Percentiles rank a stretch among this genome's conserved stretches.
phyloP scores from a whole-genome alignment of 225 moss, liverwort and hornwort genomes.

The Polytrichum commune region DNA sequence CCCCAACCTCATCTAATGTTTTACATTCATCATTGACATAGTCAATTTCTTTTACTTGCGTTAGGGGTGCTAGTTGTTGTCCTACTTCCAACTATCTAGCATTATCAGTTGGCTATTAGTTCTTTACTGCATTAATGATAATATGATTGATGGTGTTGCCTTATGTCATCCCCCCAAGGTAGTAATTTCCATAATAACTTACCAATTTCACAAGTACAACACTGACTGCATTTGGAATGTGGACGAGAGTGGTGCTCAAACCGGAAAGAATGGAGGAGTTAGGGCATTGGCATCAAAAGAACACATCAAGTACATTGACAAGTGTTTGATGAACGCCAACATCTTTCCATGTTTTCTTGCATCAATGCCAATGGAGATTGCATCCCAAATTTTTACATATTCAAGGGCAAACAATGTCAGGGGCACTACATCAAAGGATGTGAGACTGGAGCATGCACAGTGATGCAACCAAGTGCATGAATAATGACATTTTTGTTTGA shows the following conservation, averaged over 20 bases:
- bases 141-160: too few species aligned
- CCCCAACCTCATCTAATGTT: too few species aligned
- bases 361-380: not conserved
- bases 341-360: not conserved
- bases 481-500: not conserved
- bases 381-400: constrained; percentile 1
- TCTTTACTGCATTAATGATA: too few species aligned
- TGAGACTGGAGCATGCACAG: not conserved
- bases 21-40: too few species aligned
- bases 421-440: not conserved
- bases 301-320: not conserved
- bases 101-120: too few species aligned
- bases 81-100: too few species aligned
- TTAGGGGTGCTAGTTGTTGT: too few species aligned
- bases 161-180: too few species aligned
- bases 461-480: not conserved
- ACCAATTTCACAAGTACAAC: too few species aligned
- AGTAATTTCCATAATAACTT: too few species aligned
- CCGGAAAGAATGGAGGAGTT: not conserved
- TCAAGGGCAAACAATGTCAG: not conserved
- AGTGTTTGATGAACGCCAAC: not conserved
- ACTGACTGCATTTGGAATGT: not conserved
- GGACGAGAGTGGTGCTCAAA: not conserved
- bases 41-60: too few species aligned
- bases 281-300: not conserved